Evolutionary conservation across 2,329 filamentous ascomycete genomes (phyloP).

Genomic region (Biscogniauxia mediterranea): DNA sequence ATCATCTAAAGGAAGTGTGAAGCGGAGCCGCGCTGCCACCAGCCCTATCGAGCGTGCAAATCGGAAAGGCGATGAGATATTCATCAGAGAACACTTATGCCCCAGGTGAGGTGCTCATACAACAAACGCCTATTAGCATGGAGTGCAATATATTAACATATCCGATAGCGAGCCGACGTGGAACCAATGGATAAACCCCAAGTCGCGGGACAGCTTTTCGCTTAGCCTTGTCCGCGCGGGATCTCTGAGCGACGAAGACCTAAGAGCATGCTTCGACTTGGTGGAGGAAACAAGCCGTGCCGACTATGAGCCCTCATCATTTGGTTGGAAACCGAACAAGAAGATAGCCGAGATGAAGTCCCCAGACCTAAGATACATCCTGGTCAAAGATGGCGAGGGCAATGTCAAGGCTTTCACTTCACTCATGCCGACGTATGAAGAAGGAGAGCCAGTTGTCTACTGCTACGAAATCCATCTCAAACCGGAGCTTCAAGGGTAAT

Average conservation of each 20-base stretch:
- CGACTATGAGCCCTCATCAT: constrained; percentile 62
- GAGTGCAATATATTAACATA: background rate
- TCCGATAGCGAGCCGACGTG: constrained; percentile 20
- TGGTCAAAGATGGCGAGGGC: constrained; percentile 45
- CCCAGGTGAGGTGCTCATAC: constrained; percentile 39
- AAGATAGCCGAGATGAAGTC: constrained; percentile 70
- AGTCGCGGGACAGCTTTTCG: constrained; percentile 38
- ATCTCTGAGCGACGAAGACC: constrained; percentile 41
- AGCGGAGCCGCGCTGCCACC: constrained; percentile 28
- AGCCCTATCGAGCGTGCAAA: constrained; percentile 50
- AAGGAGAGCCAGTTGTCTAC: constrained; percentile 65
- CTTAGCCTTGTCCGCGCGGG: constrained; percentile 43
- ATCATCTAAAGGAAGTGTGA: constrained; percentile 18
- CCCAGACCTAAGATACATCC: constrained; percentile 64
- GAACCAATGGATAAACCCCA: constrained; percentile 52
- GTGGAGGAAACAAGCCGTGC: constrained; percentile 62
- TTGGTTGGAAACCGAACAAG: constrained; percentile 59
- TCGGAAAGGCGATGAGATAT: constrained; percentile 44
- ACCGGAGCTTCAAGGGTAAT: constrained; percentile 52
- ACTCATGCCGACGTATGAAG: constrained; percentile 71
- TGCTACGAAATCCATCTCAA: constrained; percentile 76
- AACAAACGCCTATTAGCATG: background rate
- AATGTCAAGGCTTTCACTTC: constrained; percentile 57
- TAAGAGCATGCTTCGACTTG: constrained; percentile 53
- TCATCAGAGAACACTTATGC: constrained; percentile 47